A percentile compares a stretch with the other conserved stretches of the same genome.
These are phyloP conservation scores for Spencermartinsiella europaea DNA, from an alignment of 805 yeast species.

Conservation along the genomic window DNA sequence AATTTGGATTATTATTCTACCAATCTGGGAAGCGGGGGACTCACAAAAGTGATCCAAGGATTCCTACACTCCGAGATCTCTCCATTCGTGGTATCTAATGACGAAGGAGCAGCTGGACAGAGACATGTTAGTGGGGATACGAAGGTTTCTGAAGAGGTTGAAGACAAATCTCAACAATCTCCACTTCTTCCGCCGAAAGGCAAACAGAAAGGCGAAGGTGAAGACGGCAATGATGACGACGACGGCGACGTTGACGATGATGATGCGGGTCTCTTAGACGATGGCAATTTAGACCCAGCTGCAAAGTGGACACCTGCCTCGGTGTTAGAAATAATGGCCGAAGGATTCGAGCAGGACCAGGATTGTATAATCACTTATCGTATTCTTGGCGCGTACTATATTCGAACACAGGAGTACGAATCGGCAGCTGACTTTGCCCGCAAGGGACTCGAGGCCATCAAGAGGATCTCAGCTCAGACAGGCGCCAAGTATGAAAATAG, in stretches of 20 bases:
- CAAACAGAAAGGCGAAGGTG: neutral
- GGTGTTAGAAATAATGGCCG: conserved; percentile 44
- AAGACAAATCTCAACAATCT: conserved; percentile 17
- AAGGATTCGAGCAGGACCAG: conserved; percentile 40
- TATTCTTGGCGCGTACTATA: conserved; percentile 54
- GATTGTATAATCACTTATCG: conserved; percentile 57
- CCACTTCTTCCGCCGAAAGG: too few relatives aligned
- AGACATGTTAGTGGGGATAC: conserved; percentile 10
- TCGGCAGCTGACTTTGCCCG: conserved; percentile 57
- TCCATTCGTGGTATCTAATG: conserved; percentile 39
- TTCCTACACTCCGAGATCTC: conserved; percentile 65
- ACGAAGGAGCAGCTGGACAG: conserved; percentile 22
- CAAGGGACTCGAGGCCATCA: conserved; percentile 49
- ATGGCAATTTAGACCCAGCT: conserved; percentile 21
- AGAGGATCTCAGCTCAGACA: conserved; percentile 37
- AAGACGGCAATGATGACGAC: too few relatives aligned
- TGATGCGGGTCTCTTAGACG: conserved; percentile 6
- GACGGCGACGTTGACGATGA: conserved; percentile 4
- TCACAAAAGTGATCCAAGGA: conserved; percentile 58
- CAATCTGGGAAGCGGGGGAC: conserved; percentile 54
- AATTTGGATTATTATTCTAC: conserved; percentile 48
- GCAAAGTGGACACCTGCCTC: conserved; percentile 39
- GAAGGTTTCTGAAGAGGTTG: conserved; percentile 23
- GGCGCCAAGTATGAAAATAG: conserved; percentile 41
- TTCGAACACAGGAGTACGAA: conserved; percentile 58